Evolutionary conservation across 352 stramenopile genomes (phyloP).

Genomic region (Phytophthora pisi): DNA sequence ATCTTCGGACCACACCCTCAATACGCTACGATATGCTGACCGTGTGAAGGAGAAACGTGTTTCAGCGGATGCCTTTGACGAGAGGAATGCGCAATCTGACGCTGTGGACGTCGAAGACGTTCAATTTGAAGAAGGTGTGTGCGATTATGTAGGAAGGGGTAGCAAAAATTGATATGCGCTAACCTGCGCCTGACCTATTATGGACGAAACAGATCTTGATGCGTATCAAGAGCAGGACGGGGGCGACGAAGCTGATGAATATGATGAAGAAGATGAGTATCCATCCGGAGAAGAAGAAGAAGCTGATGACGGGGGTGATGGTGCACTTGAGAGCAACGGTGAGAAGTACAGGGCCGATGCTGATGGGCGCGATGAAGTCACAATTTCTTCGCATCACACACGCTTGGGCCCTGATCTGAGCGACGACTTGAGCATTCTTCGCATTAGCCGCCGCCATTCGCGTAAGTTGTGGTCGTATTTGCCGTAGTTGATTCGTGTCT

Average conservation of each 20-base stretch:
- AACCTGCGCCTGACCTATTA: background rate
- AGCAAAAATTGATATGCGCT: background rate
- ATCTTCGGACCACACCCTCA: conserved; percentile 96
- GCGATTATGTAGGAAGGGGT: background rate
- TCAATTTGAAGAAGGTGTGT: conserved; percentile 59
- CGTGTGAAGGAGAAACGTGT: conserved; percentile 96
- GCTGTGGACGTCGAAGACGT: conserved; percentile 63
- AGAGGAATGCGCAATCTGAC: conserved; percentile 33
- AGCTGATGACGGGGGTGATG: conserved; percentile 26
- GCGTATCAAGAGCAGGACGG: conserved; percentile 44
- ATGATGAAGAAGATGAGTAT: conserved; percentile 29
- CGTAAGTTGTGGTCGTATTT: conserved; percentile 33
- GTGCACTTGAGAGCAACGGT: conserved; percentile 26
- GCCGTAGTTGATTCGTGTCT: background rate
- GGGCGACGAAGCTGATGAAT: conserved; percentile 34
- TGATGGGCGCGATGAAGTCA: conserved; percentile 25
- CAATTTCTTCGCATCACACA: conserved; percentile 33
- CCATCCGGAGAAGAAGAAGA: conserved; percentile 31
- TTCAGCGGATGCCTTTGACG: conserved; percentile 70
- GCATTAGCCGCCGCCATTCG: conserved; percentile 55
- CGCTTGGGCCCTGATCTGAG: conserved; percentile 29
- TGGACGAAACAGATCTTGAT: conserved; percentile 14
- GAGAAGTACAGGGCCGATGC: conserved; percentile 19
- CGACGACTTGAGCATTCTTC: conserved; percentile 68
- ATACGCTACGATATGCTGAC: conserved; percentile 97